phyloP scores from a whole-genome alignment of 208 protist genomes.

The Balamuthia mandrillaris region DNA sequence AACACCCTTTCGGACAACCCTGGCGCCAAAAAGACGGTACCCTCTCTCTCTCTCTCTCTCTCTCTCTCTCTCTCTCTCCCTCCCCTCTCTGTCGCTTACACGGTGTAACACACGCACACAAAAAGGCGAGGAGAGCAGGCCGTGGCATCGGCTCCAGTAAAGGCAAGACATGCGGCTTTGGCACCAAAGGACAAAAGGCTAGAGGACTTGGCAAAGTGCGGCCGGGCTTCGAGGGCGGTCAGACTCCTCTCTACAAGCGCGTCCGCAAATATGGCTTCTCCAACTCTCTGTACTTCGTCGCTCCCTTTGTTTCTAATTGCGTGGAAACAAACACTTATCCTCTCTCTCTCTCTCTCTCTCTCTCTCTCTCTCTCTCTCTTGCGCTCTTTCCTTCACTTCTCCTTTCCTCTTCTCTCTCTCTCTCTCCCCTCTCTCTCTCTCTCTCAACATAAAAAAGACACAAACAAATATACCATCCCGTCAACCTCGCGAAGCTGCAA shows the following conservation, averaged over 20 bases:
- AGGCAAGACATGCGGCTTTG: constrained; percentile 29
- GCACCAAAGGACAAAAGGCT: constrained; percentile 39
- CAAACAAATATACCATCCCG: neutral
- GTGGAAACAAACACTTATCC: neutral
- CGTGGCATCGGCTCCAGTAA: constrained; percentile 19
- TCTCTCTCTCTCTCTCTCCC: neutral
- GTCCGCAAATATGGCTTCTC: constrained; percentile 44
- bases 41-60: neutral
- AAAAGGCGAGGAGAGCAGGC: no score
- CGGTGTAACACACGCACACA: neutral
- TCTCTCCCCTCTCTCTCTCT: neutral
- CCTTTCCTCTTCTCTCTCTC: neutral
- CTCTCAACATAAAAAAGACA: neutral
- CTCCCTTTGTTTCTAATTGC: neutral
- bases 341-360: neutral
- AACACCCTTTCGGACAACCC: constrained; percentile 11
- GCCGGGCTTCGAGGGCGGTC: constrained; percentile 47
- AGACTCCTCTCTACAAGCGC: constrained; percentile 41
- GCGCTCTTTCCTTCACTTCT: neutral
- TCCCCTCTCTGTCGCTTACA: neutral
- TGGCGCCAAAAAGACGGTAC: constrained; percentile 26
- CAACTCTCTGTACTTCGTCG: constrained; percentile 5
- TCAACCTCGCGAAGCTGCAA: constrained; percentile 39
- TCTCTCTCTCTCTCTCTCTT: neutral
- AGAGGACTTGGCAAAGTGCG: constrained; percentile 1